A percentile compares a stretch with the other conserved stretches of the same genome.
Evolutionary conservation across 1,139 yeast species (phyloP).

Genomic region (Saccharomycopsis phalli): DNA sequence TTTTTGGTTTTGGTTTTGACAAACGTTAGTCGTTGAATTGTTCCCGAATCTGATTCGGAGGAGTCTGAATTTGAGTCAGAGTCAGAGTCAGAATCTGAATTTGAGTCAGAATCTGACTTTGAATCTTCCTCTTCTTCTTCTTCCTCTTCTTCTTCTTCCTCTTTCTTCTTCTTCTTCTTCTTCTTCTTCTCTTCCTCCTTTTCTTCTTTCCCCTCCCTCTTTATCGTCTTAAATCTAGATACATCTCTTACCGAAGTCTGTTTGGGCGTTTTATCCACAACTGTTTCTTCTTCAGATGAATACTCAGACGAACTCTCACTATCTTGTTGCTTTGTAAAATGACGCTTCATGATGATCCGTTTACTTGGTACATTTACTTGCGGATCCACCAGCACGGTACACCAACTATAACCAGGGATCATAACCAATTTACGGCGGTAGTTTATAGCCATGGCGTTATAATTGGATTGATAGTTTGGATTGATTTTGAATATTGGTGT

Average conservation of each 20-base stretch:
- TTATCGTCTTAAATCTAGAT: neutral
- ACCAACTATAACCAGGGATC: too few relatives aligned
- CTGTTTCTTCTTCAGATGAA: neutral
- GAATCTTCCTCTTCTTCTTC: conserved; percentile 19
- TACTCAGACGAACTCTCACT: conserved; percentile 1
- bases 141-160: conserved; percentile 18
- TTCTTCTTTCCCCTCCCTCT: neutral
- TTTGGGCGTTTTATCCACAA: neutral
- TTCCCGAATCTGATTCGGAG: conserved; percentile 19
- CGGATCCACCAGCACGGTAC: neutral
- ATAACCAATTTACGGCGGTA: too few relatives aligned
- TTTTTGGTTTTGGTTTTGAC: neutral
- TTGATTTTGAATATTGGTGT: too few relatives aligned
- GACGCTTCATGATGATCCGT: neutral
- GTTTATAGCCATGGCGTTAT: too few relatives aligned
- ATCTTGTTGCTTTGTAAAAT: neutral
- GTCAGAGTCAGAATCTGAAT: conserved; percentile 20
- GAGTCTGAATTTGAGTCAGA: conserved; percentile 22
- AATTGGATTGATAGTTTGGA: too few relatives aligned
- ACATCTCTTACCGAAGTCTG: neutral
- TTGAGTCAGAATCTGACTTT: conserved; percentile 11
- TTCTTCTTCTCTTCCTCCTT: conserved; percentile 8
- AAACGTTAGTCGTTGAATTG: conserved; percentile 2
- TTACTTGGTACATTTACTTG: conserved; percentile 2
- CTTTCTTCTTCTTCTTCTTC: conserved; percentile 19